Base-by-base conservation (phyloP, 2,329 filamentous ascomycete species). In the Emericellopsis cladophorae region DNA sequence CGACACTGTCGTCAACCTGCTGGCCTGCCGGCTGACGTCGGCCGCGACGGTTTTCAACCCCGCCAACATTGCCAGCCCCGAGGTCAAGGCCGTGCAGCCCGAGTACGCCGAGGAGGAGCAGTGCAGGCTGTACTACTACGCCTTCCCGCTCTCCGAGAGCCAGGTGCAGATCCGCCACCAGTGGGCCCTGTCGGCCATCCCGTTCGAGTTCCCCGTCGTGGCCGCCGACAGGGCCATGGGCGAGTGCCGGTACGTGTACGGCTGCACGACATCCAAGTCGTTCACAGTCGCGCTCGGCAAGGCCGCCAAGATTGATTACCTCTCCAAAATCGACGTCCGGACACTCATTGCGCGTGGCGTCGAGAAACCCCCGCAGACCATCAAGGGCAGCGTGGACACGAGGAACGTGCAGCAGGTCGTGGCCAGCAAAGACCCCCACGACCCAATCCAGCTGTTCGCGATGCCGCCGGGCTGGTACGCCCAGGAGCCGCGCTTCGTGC, bases 101-200 rank as follows among this genome's bases (percentile, higher is more conserved):
- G 55, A 61, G 40, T 60, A 63, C 4, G 56, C 57, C 2, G 77
- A 82, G 45, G 70, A 77, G 46, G 76, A 81, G 36, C 76, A 84
- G 54, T 84, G 79, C 44, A 69, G 79, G 5, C 62, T 85, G 0
- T 84, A 84, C 55, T 83, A 83, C 51, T 84, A 82, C 51, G 65
- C 67, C 31, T 84, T 84, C 49, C 59, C 64, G 2, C 55, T 81
- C 2, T 26, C 38, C 1, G 14, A 36, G 8, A 18, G 31, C 2
- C 42, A 51, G 0, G 15, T 49, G 4, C 1, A 22, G 31, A 80
- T 84, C 34, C 65, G 62, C 0, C 67, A 79, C 37, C 76, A 84
- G 48, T 83, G 78, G 62, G 77, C 76, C 0, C 60, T 85, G 1
- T 70, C 75, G 0, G 66, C 74, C 1, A 74, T 84, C 34, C 72